Base-by-base conservation (phyloP, 2,329 filamentous ascomycete genomes). In the Fusarium succisae region DNA sequence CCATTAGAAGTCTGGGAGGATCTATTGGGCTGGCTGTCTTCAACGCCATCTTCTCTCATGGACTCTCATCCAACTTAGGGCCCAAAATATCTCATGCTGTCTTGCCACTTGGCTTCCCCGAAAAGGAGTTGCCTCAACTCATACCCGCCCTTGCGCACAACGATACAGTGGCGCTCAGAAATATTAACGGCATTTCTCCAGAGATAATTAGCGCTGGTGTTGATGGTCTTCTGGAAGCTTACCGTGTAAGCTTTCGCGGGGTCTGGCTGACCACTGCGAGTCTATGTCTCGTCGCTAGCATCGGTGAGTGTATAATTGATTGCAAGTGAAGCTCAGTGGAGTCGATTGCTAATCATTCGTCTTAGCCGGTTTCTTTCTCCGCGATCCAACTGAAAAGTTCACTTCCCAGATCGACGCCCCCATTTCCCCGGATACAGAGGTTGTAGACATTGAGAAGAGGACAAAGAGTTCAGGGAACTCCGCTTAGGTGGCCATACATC, bases 41-140 rank as follows among this genome's bases (percentile, higher is more conserved):
- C 20, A 26, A 24, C 6, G 41, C 58, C 0, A 28, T 64, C 24
- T 64, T 61, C n/a, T 43, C 47, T 17, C 10, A 18, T 3, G 57
- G 37, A 1, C 14, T 65, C 1, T 63, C 57, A 28, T 30, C 55
- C 4, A 61, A 24, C 8, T 20, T 65, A 7, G 39, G 11, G 1
- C 47, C 47, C 1, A 35, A 63, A 8, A 39, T 65, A 22, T 35
- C 57, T 15, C 22, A 28, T 18, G 39, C 63, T 3, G 32, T 65
- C 22, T 38, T 63, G 14, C 63, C 57, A 20, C 56, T 65, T 12
- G 57, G 63, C 3, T 53, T 63, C 4, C 28, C 57, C 8, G 20
- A 32, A n/a, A 53, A 8, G 7, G 38, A 62, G n/a, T 17, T 65
- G 13, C n/a, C 38, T 14, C 56, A 51, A n/a, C 45, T 65, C 4